Percentiles rank a stretch among this genome's conserved stretches.
Conservation (phyloP, 805 yeast genomes). For the Barnettozyma sp. region DNA sequence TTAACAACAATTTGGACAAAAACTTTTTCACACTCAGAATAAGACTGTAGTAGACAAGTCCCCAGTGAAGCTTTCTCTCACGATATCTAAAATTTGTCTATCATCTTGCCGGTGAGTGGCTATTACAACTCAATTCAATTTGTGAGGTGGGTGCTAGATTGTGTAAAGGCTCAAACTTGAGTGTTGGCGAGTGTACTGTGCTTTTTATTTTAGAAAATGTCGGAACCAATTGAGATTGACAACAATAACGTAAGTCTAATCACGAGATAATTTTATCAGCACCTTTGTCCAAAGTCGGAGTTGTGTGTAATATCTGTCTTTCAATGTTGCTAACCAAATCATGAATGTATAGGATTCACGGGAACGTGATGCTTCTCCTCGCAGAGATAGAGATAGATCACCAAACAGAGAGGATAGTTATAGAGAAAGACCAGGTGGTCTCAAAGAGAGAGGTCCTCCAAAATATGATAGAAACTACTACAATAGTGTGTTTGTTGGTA, state of each 20-base stretch:
- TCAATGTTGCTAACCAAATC: slow-evolving; percentile 10
- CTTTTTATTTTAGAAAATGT: too few relatives aligned
- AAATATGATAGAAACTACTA: slow-evolving; percentile 52
- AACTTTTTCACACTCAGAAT: too few relatives aligned
- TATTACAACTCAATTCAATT: too few relatives aligned
- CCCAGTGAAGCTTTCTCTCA: too few relatives aligned
- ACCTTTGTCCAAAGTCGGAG: too few relatives aligned
- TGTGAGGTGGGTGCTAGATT: too few relatives aligned
- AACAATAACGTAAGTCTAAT: slow-evolving; percentile 6
- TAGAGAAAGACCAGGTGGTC: slow-evolving; percentile 26
- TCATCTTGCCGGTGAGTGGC: too few relatives aligned
- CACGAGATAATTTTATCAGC: too few relatives aligned
- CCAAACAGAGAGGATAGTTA: slow-evolving; percentile 29
- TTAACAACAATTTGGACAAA: not conserved
- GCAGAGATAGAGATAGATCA: slow-evolving; percentile 23
- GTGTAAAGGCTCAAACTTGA: too few relatives aligned
- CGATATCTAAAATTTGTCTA: not conserved
- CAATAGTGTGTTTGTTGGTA: slow-evolving; percentile 68
- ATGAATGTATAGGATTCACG: slow-evolving; percentile 17
- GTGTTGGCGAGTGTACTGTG: too few relatives aligned
- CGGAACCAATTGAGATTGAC: slow-evolving; percentile 10
- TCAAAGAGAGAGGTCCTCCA: slow-evolving; percentile 27
- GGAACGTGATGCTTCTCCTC: slow-evolving; percentile 27
- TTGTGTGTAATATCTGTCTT: not conserved
- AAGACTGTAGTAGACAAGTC: too few relatives aligned